These are phyloP conservation scores for Hanseniaspora singularis DNA, from an alignment of 805 yeast species.

Conservation along the genomic window DNA sequence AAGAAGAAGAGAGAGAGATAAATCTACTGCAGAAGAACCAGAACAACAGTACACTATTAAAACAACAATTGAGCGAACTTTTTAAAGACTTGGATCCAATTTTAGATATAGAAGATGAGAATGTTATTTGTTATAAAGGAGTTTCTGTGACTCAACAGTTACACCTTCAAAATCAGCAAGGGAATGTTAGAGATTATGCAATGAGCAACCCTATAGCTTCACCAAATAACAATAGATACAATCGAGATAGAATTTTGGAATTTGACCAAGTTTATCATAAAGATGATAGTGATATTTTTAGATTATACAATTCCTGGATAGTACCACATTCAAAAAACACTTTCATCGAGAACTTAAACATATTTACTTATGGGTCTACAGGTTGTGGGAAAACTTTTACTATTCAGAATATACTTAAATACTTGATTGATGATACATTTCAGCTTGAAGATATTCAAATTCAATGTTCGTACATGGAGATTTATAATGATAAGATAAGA, in stretches of 20 bases:
- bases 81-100: constrained; percentile 13
- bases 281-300: constrained; percentile 2
- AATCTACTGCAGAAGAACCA: neutral
- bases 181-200: constrained; percentile 5
- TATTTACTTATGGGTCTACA: constrained; percentile 94
- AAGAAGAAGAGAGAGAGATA: neutral
- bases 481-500: constrained; percentile 78
- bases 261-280: constrained; percentile 8
- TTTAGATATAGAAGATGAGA: neutral
- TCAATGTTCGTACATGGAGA: constrained; percentile 63
- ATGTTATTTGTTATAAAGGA: constrained; percentile 11
- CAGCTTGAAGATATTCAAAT: constrained; percentile 28
- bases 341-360: constrained; percentile 50
- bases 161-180: constrained; percentile 3
- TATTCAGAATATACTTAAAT: constrained; percentile 45
- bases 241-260: constrained; percentile 12
- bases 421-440: constrained; percentile 68
- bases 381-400: constrained; percentile 98
- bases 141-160: constrained; percentile 12
- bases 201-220: constrained; percentile 16
- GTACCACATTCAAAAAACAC: neutral
- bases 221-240: constrained; percentile 12
- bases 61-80: constrained; percentile 13
- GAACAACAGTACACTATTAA: constrained; percentile 4
- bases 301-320: neutral